Evolutionary conservation across 768 basidiomycete species (phyloP), one percentile per base, ranked within the genome.

Genomic region (Neoboletus magnificus): DNA sequence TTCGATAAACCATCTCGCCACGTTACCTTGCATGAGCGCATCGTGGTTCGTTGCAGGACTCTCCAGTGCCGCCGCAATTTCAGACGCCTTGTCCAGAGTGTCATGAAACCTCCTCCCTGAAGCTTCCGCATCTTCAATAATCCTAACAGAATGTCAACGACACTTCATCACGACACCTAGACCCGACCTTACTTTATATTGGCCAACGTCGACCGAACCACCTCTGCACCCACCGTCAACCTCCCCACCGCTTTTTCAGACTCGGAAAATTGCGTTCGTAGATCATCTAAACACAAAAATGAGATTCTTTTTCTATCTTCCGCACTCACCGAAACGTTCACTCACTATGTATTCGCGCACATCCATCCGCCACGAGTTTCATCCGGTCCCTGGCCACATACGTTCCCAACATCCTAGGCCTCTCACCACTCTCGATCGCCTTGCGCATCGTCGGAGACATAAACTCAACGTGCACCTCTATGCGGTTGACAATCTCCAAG

Each of bases 371-470:
- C 1, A 93, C 91, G 66, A 88, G 81, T 62, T 77, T 80, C 91
- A 93, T 93, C 73, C 86, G 90, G 48, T 76, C 81, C 60, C 77
- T 79, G 16, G 86, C 86, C 25, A 93, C 89, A 69, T 92, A 93
- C 66, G 90, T 89, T 12, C 86, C 89, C 39, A 93, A 70, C 12
- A 86, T 87, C 43, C 91, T 77, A 15, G 80, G 80, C 52, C 76
- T 80, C 53, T 84, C 85, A 4, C 89, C 91, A 0, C 80, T 76
- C 55, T 91, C 87, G 42, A 91, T 87, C 3, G 86, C 83, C 61
- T 78, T 84, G 35, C 87, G 77, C 48, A 85, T 82, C 2, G 81
- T 73, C 8, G 79, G 74, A 16, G 87, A 89, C 71, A 91, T 74
- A 60, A 93, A 92, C 54, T 91, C 89, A 50, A 78, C 76, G 62